A percentile compares a stretch with the other conserved stretches of the same genome.
These are phyloP conservation scores for Fusarium phyllophilum DNA, from an alignment of 2,329 filamentous ascomycete genomes.

Conservation along the genomic window DNA sequence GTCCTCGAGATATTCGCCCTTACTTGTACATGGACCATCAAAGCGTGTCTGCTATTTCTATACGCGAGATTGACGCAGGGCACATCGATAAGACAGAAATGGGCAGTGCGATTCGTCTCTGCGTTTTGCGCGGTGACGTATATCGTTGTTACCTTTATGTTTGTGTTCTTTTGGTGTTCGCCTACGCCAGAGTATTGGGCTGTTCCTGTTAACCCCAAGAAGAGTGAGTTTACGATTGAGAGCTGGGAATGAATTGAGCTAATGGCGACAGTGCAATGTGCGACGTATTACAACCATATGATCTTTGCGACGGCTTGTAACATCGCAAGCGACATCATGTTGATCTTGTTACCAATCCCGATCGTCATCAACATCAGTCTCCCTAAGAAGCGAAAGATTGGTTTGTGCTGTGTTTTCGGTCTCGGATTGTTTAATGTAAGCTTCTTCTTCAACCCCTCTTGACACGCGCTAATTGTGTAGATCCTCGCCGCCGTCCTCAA, in stretches of 20 bases:
- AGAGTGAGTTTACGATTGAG: background rate
- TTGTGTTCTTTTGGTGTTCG: slow-evolving; percentile 64
- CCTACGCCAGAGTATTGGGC: slow-evolving; percentile 64
- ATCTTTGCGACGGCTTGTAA: slow-evolving; percentile 60
- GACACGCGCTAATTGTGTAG: slow-evolving; percentile 40
- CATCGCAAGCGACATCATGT: slow-evolving; percentile 56
- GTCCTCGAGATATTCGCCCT: slow-evolving; percentile 64
- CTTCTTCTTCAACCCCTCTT: too few species aligned
- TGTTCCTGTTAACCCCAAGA: slow-evolving; percentile 51
- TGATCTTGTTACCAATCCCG: slow-evolving; percentile 58
- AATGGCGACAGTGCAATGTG: slow-evolving; percentile 51
- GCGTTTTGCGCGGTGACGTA: slow-evolving; percentile 58
- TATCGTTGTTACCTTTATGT: slow-evolving; percentile 60
- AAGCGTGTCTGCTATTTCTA: slow-evolving; percentile 62
- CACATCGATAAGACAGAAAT: slow-evolving; percentile 46
- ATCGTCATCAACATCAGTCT: slow-evolving; percentile 55
- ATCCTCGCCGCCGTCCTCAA: slow-evolving; percentile 69
- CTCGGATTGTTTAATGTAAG: slow-evolving; percentile 61
- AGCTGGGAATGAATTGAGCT: background rate
- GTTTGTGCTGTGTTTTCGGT: slow-evolving; percentile 65
- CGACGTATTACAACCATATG: slow-evolving; percentile 58
- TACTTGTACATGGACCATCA: slow-evolving; percentile 62
- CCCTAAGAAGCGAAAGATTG: slow-evolving; percentile 58
- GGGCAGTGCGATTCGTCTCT: slow-evolving; percentile 55
- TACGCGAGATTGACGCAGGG: slow-evolving; percentile 61